Base-by-base conservation (phyloP, 164 flowering plant species). In the Platanus orientalis region DNA sequence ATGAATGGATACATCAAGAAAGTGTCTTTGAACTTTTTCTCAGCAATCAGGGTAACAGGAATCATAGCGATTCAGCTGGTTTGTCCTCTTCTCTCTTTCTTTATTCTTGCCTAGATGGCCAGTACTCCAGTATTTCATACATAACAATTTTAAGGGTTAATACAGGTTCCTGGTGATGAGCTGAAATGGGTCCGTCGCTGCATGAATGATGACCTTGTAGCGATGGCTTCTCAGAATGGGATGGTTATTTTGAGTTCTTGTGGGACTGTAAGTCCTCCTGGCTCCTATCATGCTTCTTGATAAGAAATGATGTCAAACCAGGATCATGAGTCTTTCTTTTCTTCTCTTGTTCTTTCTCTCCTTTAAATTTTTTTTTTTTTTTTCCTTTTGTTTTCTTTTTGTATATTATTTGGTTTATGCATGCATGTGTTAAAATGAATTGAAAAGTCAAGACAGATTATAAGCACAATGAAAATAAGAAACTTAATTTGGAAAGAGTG, bases 1-100 rank as follows among this genome's bases (percentile, higher is more conserved):
- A 79, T 70, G 30, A 86, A 90, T 51, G 99, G 99, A 45, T 95
- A 82, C 78, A 88, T 95, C 66, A 95, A 95, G 78, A 95, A 89
- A 82, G 89, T 85, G 28, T 78, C 99, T 23, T 67, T 95, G 81
- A 83, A 72, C 67, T 69, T 54, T 65, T 95, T 92, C 76, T 86
- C 99, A 5, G 79, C 97, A 28, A 90, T 95, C 72, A 81, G 99
- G 60, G 62, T 83, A 45, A 82, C 94, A 20, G 99, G 99, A 68
- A 91, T 95, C 68, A 89, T 91, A 62, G 97, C 96, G 61, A 88
- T 92, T 75, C 97, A 88, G 72, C 78, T 95, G 97, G 99, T 92
- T 71, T 66, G 89, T 73, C 25, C 56, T 60, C 64, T 72, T 57
- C 40, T 58, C 29, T 40, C 24, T 53, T 29, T 5, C 32, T 62